Evolutionary conservation across 108 stramenopile genomes (phyloP).

Genomic region (Nitzschia sp.): DNA sequence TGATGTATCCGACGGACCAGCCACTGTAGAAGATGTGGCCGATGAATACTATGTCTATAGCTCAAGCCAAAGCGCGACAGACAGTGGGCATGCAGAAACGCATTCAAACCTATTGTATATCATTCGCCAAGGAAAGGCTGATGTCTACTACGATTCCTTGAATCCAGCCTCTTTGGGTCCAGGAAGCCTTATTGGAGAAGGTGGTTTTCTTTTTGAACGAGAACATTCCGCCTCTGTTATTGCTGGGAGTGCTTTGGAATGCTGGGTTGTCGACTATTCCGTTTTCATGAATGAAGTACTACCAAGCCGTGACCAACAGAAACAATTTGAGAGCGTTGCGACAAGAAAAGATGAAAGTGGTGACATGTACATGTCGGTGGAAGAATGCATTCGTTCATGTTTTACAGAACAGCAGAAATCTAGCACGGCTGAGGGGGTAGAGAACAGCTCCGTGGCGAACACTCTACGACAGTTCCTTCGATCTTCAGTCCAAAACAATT

Average conservation of each 20-base stretch:
- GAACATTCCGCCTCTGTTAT: conserved; percentile 43
- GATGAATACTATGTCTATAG: not conserved
- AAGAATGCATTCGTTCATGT: conserved; percentile 45
- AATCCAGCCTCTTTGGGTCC: conserved; percentile 43
- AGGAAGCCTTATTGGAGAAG: conserved; percentile 48
- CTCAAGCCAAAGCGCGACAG: not conserved
- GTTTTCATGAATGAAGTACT: conserved; percentile 51
- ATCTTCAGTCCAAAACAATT: not conserved
- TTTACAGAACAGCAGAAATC: not conserved
- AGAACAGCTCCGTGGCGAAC: conserved; percentile 24
- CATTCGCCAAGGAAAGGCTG: conserved; percentile 32
- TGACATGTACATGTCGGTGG: conserved; percentile 49
- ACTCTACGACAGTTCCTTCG: conserved; percentile 35
- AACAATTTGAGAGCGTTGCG: conserved; percentile 40
- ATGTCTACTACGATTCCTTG: conserved; percentile 32
- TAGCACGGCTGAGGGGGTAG: not conserved
- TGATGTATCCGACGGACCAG: conserved; percentile 2
- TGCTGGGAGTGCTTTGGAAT: conserved; percentile 30
- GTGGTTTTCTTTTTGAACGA: conserved; percentile 45
- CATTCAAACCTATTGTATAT: conserved; percentile 21
- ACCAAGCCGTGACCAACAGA: conserved; percentile 24
- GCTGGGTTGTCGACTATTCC: conserved; percentile 44
- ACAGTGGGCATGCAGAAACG: too few species aligned
- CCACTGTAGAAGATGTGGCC: not conserved
- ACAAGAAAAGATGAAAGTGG: conserved; percentile 17